A percentile compares a stretch with the other conserved stretches of the same genome.
These are phyloP conservation scores for Chaetomium strumarium DNA, from an alignment of 2,329 filamentous ascomycete genomes.

Conservation along the genomic window DNA sequence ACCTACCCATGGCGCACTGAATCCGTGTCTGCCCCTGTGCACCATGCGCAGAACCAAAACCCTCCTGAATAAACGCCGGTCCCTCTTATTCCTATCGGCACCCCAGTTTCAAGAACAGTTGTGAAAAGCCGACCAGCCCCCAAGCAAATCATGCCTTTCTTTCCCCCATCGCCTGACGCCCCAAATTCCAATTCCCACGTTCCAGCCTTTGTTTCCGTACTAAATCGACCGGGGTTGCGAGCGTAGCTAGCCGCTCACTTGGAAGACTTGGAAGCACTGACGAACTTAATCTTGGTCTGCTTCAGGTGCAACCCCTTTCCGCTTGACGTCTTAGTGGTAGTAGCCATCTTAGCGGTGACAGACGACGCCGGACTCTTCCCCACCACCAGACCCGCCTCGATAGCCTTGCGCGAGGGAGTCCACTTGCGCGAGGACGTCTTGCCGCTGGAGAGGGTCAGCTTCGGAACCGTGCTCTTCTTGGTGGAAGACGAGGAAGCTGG, in stretches of 20 bases:
- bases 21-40: no score
- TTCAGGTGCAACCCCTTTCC: not conserved
- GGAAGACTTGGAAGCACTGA: not conserved
- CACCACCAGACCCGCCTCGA: conserved; percentile 13
- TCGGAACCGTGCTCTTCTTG: not conserved
- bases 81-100: no score
- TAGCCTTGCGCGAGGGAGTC: conserved; percentile 23
- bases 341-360: not conserved
- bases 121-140: no score
- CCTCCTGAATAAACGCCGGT: no score
- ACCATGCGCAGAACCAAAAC: no score
- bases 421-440: conserved; percentile 19
- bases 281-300: conserved; percentile 2
- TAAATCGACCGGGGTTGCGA: not conserved
- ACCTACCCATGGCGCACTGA: no score
- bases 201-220: no score
- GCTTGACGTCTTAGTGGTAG: not conserved
- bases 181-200: no score
- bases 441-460: conserved; percentile 3
- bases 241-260: not conserved
- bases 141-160: no score
- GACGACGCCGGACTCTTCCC: not conserved
- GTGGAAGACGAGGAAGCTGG: not conserved
- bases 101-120: no score
- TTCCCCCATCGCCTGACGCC: no score